Percentiles rank a stretch among this genome's conserved stretches.
Conservation (phyloP, 352 stramenopile genomes). For the Phytophthora kernoviae region DNA sequence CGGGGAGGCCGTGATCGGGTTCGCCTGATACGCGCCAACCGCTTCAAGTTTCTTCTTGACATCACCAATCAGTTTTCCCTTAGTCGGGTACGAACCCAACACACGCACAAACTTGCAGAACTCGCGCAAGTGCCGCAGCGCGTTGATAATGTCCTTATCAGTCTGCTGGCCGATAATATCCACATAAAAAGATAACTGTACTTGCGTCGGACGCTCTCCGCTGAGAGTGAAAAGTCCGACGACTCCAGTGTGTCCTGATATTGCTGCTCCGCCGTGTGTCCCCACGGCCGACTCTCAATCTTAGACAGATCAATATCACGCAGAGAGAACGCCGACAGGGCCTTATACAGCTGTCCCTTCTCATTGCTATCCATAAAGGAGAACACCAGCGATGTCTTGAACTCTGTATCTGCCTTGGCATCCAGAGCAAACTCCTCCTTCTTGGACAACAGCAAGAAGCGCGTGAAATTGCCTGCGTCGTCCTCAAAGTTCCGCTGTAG, state of each 20-base stretch:
- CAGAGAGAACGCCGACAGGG: slow-evolving; percentile 71
- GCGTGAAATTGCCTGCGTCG: slow-evolving; percentile 84
- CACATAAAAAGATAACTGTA: slow-evolving; percentile 88
- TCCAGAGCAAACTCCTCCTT: slow-evolving; percentile 44
- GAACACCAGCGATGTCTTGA: slow-evolving; percentile 86
- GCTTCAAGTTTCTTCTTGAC: slow-evolving; percentile 60
- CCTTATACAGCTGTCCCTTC: slow-evolving; percentile 73
- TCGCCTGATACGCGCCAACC: slow-evolving; percentile 46
- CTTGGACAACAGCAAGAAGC: slow-evolving; percentile 91
- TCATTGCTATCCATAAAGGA: slow-evolving; percentile 79
- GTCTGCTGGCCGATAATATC: slow-evolving; percentile 77
- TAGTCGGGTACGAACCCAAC: slow-evolving; percentile 87
- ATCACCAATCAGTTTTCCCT: slow-evolving; percentile 63
- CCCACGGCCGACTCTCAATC: slow-evolving; percentile 80
- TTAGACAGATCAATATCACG: slow-evolving; percentile 81
- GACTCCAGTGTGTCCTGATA: slow-evolving; percentile 35
- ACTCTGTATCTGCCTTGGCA: slow-evolving; percentile 54
- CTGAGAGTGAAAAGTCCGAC: slow-evolving; percentile 96
- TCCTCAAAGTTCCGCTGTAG: slow-evolving; percentile 65
- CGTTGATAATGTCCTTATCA: slow-evolving; percentile 81
- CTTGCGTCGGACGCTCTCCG: slow-evolving; percentile 41
- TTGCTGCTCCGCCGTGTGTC: slow-evolving; percentile 65
- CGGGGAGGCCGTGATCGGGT: slow-evolving; percentile 34
- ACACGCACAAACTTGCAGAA: slow-evolving; percentile 90
- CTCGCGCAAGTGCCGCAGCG: slow-evolving; percentile 84